Base-by-base conservation (phyloP, 1,139 yeast species). In the Magnusiomyces sp. region DNA sequence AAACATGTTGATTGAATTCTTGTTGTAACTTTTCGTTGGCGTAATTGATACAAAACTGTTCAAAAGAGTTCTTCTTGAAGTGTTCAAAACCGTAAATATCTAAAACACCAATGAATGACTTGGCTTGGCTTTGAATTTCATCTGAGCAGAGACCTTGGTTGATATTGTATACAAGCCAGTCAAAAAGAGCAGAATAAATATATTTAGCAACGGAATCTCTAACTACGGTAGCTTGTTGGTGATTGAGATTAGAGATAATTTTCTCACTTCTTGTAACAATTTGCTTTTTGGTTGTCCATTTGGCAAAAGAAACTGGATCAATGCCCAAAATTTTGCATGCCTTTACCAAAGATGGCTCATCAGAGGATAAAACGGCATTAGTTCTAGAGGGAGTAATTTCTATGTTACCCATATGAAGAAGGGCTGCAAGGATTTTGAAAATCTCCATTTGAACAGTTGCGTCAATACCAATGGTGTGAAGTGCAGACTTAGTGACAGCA, bases 41-140 rank as follows among this genome's bases (percentile, higher is more conserved):
- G 67, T 92, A 92, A 66, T 92, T 92, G 70, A 92, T 92, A 71
- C 98, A 92, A 69, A 92, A 90, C 66, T 92, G 98, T 70, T 92
- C 98, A 62, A 92, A 92, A 6, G 97, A 89, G 68, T 92, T 92
- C 62, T 77, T 81, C 61, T 88, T 90, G 66, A 92, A 92, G 71
- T 90, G 97, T 68, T 92, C 98, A 66, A 92, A 92, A 40, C 98
- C 98, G 65, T 90, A 90, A 60, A 92, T 92, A 80, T 92, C 99
- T 63, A 92, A 75, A 32, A 92, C 98, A 66, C 99, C 99, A 63
- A 92, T 92, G 60, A 92, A 92, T 1, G 89, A 78, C 52, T 76
- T 71, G 50, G 84, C 77, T 46, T 74, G 67, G 11, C 73, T 72
- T 45, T 75, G 74, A 39, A 70, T 69, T 45, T 84, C 80, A 43